Conservation (phyloP, 805 yeast species). For the Candida sithepensis region DNA sequence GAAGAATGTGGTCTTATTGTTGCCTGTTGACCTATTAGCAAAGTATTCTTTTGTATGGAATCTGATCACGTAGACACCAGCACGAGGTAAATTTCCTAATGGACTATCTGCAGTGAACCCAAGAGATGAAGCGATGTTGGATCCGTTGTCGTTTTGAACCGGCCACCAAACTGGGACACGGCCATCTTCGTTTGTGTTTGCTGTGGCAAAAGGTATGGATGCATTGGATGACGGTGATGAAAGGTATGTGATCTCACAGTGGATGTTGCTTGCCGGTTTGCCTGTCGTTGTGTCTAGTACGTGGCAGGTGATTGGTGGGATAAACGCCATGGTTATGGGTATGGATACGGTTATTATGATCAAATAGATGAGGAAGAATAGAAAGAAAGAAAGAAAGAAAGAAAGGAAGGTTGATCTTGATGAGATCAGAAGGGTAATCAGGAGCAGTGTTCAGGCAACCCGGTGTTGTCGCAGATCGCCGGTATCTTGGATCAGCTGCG, state of each 20-base stretch:
- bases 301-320: conserved; percentile 79
- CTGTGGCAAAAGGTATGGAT: conserved; percentile 55
- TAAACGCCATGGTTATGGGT: conserved; percentile 25
- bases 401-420: no score
- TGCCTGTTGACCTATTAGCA: conserved; percentile 36
- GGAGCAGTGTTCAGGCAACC: no score
- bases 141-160: conserved; percentile 26
- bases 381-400: no score
- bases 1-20: conserved; percentile 45
- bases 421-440: no score
- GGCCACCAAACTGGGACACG: conserved; percentile 63
- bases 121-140: conserved; percentile 18
- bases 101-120: conserved; percentile 11
- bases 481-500: no score
- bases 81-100: conserved; percentile 18
- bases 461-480: no score
- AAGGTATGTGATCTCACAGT: conserved; percentile 53
- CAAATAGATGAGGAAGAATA: no score
- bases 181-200: conserved; percentile 77
- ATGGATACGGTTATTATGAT: no score
- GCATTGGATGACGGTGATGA: no score
- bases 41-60: conserved; percentile 75
- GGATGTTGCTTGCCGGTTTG: conserved; percentile 74
- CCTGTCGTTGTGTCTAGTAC: conserved; percentile 82
- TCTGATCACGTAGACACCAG: conserved; percentile 72